phyloP scores from a whole-genome alignment of 352 stramenopile species.

The Phytophthora hibernalis region DNA sequence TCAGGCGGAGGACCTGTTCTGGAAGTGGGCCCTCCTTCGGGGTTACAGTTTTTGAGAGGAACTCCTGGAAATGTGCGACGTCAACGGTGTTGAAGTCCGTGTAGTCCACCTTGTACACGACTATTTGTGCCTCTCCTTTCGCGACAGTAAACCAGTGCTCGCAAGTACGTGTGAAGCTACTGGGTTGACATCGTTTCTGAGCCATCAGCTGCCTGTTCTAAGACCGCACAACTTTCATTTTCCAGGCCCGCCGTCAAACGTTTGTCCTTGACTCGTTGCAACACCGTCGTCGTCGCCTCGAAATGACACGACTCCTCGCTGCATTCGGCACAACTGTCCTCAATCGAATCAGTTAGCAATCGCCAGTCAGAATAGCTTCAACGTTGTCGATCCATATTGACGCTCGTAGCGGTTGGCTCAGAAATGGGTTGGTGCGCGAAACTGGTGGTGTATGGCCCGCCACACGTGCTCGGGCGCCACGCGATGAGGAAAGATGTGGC shows the following conservation, averaged over 20 bases:
- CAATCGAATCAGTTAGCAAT: conserved; percentile 21
- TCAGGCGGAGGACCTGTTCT: no score
- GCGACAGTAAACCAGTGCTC: conserved; percentile 38
- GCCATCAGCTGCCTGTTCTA: conserved; percentile 25
- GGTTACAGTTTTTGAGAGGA: conserved; percentile 52
- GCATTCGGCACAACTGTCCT: no score
- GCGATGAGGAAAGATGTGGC: no score
- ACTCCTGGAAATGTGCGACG: conserved; percentile 50
- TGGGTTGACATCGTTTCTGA: conserved; percentile 31
- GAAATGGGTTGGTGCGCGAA: no score
- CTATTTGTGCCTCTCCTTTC: conserved; percentile 31
- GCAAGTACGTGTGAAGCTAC: conserved; percentile 45
- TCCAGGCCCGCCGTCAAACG: conserved; percentile 36
- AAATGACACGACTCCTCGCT: conserved; percentile 1
- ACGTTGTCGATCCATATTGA: no score
- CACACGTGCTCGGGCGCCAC: no score
- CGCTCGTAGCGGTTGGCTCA: no score
- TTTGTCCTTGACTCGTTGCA: conserved; percentile 39
- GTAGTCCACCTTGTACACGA: conserved; percentile 62
- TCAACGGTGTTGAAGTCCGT: conserved; percentile 34
- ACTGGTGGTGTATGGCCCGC: no score
- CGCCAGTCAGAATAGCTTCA: not conserved
- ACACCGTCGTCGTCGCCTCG: conserved; percentile 18
- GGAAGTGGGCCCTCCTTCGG: no score
- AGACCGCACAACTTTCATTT: conserved; percentile 34